phyloP scores from a whole-genome alignment of 305 asterid species.

The Fraxinus xanthoxyloides region DNA sequence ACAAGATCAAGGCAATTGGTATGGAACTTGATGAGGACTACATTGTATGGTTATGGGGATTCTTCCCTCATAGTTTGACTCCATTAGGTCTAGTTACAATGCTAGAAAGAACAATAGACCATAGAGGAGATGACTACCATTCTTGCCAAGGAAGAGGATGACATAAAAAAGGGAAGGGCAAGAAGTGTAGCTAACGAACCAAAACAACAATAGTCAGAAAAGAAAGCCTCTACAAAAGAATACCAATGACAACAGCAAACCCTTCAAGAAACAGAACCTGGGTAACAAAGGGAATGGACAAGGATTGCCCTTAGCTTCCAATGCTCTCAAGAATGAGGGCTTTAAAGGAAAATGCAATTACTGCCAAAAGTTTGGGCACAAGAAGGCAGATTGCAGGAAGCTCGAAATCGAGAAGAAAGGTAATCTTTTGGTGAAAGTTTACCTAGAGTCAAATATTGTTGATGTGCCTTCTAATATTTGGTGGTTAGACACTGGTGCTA shows the following conservation, averaged over 20 bases:
- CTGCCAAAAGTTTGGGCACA: neutral
- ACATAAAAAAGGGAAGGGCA: neutral
- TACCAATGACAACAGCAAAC: neutral
- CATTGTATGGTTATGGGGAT: neutral
- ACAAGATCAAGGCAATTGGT: neutral
- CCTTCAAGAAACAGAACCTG: neutral
- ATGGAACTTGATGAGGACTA: neutral
- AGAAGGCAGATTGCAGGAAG: neutral
- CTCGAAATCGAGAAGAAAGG: neutral
- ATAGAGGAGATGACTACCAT: neutral
- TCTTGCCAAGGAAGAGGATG: neutral
- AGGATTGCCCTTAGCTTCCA: neutral
- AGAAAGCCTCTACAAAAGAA: neutral
- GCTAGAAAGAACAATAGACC: neutral
- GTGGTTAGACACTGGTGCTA: neutral
- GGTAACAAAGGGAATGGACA: neutral
- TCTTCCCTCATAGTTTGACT: neutral
- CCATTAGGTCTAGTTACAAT: neutral
- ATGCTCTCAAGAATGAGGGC: neutral
- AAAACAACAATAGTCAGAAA: neutral
- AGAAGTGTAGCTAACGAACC: neutral
- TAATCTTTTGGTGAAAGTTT: neutral
- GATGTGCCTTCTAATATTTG: neutral
- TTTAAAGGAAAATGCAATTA: neutral
- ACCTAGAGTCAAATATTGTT: neutral